Conservation (phyloP, 495 filamentous ascomycete species). For the Aspergillus leporis region DNA sequence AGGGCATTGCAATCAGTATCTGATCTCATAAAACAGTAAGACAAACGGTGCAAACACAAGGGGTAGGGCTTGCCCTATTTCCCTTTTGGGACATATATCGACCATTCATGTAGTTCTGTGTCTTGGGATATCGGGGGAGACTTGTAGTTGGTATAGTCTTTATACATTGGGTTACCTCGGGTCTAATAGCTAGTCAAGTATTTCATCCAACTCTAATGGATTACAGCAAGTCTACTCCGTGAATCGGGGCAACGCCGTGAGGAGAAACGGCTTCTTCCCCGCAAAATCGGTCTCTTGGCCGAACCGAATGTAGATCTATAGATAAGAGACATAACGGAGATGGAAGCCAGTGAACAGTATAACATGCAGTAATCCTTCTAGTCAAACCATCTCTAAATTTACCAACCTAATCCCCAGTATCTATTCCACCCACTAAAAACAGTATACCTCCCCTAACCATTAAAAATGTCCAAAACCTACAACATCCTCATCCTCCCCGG, state of each 20-base stretch:
- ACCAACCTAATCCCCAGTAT: not conserved
- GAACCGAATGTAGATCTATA: constrained; percentile 3
- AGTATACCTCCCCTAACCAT: not conserved
- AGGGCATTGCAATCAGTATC: not conserved
- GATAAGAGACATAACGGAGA: not conserved
- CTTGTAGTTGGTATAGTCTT: not conserved
- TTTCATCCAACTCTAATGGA: not conserved
- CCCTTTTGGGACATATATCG: not conserved
- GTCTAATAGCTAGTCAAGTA: not conserved
- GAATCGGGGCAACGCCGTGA: constrained; percentile 7
- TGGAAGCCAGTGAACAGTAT: not conserved
- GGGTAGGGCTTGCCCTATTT: constrained; percentile 31
- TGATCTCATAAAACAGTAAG: constrained; percentile 19
- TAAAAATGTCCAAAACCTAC: constrained; percentile 23
- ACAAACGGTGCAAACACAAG: constrained; percentile 45
- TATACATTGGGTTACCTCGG: not conserved
- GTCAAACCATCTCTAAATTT: not conserved
- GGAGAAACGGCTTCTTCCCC: constrained; percentile 8
- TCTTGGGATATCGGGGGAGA: not conserved
- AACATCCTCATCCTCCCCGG: constrained; percentile 55
- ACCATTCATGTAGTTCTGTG: not conserved
- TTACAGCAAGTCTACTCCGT: not conserved
- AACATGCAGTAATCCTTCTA: not conserved
- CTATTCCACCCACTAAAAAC: not conserved
- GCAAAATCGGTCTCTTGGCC: constrained; percentile 16